Conservation (phyloP, 305 asterid genomes). For the Fraxinus sp. region DNA sequence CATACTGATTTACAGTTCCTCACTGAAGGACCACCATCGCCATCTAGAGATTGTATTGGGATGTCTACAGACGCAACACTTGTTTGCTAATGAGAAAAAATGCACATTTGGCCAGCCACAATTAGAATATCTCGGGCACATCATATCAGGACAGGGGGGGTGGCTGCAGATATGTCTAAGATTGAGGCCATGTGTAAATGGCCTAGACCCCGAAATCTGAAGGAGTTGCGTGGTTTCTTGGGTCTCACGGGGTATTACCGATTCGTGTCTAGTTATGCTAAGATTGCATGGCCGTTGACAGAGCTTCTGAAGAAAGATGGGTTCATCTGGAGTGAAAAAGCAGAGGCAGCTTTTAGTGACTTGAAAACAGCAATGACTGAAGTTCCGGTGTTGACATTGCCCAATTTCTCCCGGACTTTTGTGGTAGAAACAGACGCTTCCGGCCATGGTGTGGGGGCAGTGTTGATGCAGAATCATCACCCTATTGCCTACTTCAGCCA, state of each 20-base stretch:
- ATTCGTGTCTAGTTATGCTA: background rate
- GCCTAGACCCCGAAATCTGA: background rate
- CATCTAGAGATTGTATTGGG: background rate
- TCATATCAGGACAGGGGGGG: background rate
- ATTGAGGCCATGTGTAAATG: background rate
- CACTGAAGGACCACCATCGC: background rate
- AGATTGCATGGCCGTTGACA: background rate
- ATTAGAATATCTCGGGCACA: background rate
- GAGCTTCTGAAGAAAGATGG: background rate
- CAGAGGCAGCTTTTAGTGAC: background rate
- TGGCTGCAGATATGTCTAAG: background rate
- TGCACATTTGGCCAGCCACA: background rate
- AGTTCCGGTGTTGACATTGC: too few relatives aligned
- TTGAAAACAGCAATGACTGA: background rate
- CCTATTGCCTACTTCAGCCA: background rate
- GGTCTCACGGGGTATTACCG: background rate
- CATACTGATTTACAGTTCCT: background rate
- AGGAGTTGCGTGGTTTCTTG: background rate
- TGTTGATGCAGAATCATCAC: background rate
- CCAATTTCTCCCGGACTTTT: too few relatives aligned
- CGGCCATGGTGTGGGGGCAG: background rate
- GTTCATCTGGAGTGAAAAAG: background rate
- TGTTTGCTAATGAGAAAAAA: background rate
- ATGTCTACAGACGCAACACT: fast-evolving
- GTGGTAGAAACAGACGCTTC: background rate